These are phyloP conservation scores for Amylostereum areolatum DNA, from an alignment of 1,284 basidiomycete genomes.

Conservation along the genomic window DNA sequence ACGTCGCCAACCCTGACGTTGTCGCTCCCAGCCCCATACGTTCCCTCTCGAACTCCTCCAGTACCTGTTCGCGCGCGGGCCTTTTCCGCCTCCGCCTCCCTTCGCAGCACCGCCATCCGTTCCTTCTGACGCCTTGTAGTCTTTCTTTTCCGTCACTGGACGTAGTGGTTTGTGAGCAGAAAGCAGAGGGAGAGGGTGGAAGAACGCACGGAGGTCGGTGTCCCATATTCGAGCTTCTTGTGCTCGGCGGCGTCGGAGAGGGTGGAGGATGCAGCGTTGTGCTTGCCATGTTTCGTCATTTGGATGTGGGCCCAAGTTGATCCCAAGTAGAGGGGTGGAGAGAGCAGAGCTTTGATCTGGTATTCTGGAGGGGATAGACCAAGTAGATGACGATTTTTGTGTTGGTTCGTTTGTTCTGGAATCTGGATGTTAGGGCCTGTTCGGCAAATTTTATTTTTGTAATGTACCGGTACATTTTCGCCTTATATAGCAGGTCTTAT, in stretches of 20 bases:
- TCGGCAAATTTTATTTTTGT: no score
- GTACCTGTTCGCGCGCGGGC: conserved; percentile 77
- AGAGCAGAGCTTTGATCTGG: no score
- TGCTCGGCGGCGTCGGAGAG: conserved; percentile 87
- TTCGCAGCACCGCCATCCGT: conserved; percentile 65
- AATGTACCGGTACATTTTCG: no score
- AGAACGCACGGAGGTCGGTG: conserved; percentile 61
- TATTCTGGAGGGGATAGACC: no score
- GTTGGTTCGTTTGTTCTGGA: no score
- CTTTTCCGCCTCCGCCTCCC: conserved; percentile 72
- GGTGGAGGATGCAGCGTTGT: conserved; percentile 80
- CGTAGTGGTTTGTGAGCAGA: conserved; percentile 10
- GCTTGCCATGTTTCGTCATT: conserved; percentile 90
- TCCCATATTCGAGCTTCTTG: conserved; percentile 78
- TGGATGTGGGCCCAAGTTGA: no score
- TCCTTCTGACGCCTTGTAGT: conserved; percentile 83
- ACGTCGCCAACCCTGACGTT: conserved; percentile 28
- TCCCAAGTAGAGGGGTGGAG: no score
- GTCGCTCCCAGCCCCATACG: conserved; percentile 60
- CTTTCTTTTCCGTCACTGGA: conserved; percentile 80
- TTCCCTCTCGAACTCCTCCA: conserved; percentile 81
- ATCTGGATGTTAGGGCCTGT: no score
- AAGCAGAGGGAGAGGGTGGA: background rate
- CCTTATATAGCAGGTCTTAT: no score
- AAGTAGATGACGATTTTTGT: no score